Evolutionary conservation across 164 flowering plant species (phyloP).

Genomic region (Dillenia suffruticosa): DNA sequence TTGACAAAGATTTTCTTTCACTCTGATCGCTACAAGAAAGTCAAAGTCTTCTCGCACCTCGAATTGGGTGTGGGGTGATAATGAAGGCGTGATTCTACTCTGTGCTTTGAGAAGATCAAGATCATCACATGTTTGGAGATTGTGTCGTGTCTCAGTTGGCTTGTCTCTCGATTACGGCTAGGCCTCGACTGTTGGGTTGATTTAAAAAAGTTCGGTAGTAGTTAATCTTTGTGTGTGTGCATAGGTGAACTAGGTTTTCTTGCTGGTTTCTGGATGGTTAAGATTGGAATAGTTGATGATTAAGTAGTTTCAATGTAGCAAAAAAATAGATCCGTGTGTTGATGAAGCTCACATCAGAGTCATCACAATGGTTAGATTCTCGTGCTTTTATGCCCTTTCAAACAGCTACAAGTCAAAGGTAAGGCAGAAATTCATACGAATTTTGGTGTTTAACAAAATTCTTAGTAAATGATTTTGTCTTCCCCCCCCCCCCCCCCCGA

Average conservation of each 20-base stretch:
- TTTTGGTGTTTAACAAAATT: slow-evolving; percentile 1
- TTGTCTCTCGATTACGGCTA: slow-evolving; percentile 89
- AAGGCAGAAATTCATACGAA: slow-evolving; percentile 11
- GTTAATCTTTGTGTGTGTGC: slow-evolving; percentile 4
- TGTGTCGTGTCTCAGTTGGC: slow-evolving; percentile 78
- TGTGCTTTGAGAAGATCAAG: slow-evolving; percentile 67
- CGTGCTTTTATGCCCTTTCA: slow-evolving; percentile 58
- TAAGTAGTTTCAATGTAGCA: slow-evolving; percentile 9
- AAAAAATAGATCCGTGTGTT: slow-evolving; percentile 15
- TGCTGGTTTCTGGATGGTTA: slow-evolving; percentile 13
- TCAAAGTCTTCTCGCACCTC: slow-evolving; percentile 80
- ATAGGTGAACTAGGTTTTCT: too few species aligned
- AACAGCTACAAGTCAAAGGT: slow-evolving; percentile 65
- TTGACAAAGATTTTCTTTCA: slow-evolving; percentile 48
- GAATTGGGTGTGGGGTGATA: slow-evolving; percentile 79
- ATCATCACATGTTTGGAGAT: slow-evolving; percentile 87
- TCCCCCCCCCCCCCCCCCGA: neutral
- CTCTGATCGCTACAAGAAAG: slow-evolving; percentile 88
- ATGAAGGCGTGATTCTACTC: slow-evolving; percentile 39
- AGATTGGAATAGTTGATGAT: slow-evolving; percentile 7
- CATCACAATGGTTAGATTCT: slow-evolving; percentile 62
- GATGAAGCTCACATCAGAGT: slow-evolving; percentile 27
- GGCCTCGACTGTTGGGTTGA: slow-evolving; percentile 10
- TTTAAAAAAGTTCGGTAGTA: slow-evolving; percentile 15
- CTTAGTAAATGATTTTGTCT: neutral